Evolutionary conservation across 129 eudicot genomes (phyloP).

Genomic region (Arctium minus): DNA sequence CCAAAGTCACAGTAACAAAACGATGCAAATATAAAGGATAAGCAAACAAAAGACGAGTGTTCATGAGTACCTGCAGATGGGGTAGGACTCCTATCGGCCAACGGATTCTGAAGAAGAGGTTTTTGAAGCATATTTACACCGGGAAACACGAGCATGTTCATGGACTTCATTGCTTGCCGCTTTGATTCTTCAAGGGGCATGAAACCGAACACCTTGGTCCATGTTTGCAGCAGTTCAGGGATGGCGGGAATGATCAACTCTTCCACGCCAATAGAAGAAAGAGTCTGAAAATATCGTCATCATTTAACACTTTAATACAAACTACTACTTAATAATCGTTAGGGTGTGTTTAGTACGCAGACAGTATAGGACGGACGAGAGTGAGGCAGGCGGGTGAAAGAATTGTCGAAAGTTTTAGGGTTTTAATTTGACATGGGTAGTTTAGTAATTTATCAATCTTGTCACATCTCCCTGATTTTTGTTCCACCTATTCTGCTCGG

Average conservation of each 20-base stretch:
- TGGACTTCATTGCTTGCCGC: slow-evolving; percentile 34
- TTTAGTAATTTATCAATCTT: background rate
- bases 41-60: background rate
- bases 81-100: background rate
- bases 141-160: slow-evolving; percentile 52
- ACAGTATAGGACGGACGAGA: background rate
- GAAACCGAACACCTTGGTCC: slow-evolving; percentile 66
- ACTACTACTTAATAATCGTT: background rate
- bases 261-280: slow-evolving; percentile 50
- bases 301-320: background rate
- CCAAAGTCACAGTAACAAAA: background rate
- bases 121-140: slow-evolving; percentile 54
- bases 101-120: slow-evolving; percentile 32
- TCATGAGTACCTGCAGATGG: slow-evolving; percentile 42
- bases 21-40: background rate
- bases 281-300: slow-evolving; percentile 37
- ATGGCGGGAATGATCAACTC: slow-evolving; percentile 66
- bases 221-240: slow-evolving; percentile 51
- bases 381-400: background rate
- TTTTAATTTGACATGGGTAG: background rate
- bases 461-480: no score
- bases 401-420: background rate
- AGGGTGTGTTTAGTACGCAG: background rate
- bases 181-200: slow-evolving; percentile 36
- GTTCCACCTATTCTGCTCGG: no score